Evolutionary conservation across 371 early-diverging fungal species (phyloP).

Genomic region (Lichtheimia corymbifera): DNA sequence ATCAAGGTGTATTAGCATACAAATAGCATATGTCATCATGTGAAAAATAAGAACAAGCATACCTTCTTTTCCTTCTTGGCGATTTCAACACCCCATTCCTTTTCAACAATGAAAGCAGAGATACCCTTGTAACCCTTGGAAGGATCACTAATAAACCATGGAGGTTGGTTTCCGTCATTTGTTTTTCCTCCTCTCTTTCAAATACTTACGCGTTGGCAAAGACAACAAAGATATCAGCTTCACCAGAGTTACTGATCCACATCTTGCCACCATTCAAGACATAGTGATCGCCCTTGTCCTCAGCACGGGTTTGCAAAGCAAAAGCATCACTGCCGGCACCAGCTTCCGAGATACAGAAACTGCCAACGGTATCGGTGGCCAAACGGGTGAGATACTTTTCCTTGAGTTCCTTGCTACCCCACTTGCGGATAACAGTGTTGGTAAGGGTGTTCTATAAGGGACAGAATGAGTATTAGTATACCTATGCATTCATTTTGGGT

Average conservation of each 20-base stretch:
- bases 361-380: conserved; percentile 85
- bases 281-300: conserved; percentile 90
- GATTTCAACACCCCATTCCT: conserved; percentile 90
- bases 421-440: conserved; percentile 89
- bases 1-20: background rate
- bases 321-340: conserved; percentile 96
- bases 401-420: conserved; percentile 74
- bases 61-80: conserved; percentile 97
- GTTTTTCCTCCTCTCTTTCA: background rate
- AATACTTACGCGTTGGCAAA: conserved; percentile 88
- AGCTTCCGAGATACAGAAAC: conserved; percentile 95
- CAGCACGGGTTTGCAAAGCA: conserved; percentile 93
- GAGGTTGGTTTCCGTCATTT: background rate
- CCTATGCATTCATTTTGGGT: background rate
- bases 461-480: background rate
- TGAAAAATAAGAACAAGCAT: conserved; percentile 2
- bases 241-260: conserved; percentile 87
- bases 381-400: conserved; percentile 86
- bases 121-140: conserved; percentile 97
- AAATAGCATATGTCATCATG: conserved; percentile 1
- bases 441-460: conserved; percentile 84
- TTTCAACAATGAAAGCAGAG: conserved; percentile 96
- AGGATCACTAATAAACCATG: conserved; percentile 59
- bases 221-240: conserved; percentile 94
- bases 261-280: conserved; percentile 91